Conservation (phyloP, 306 rosid species). For the Casuarina equisetifolia region DNA sequence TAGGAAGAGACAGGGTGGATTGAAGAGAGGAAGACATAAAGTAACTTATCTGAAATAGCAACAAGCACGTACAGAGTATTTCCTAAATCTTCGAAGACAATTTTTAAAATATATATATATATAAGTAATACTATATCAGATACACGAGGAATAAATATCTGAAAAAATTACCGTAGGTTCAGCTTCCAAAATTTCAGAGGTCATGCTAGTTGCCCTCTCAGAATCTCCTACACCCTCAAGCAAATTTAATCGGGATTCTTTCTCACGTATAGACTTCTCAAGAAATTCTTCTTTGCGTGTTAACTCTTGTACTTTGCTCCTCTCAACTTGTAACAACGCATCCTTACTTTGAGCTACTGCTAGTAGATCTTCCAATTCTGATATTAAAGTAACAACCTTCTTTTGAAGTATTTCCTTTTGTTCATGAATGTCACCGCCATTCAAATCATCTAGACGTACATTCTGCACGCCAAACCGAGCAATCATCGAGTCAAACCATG, state of each 20-base stretch:
- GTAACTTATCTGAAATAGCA: not conserved
- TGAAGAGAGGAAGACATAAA: not conserved
- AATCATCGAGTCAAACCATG: conserved; percentile 63
- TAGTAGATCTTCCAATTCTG: conserved; percentile 65
- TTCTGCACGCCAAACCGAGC: conserved; percentile 54
- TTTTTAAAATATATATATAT: too few species aligned
- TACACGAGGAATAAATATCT: conserved; percentile 15
- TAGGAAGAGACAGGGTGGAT: too few species aligned
- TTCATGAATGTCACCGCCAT: conserved; percentile 44
- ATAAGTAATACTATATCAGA: not conserved
- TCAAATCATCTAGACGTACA: conserved; percentile 49
- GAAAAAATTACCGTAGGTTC: conserved; percentile 71
- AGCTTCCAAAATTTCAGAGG: conserved; percentile 77
- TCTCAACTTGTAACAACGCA: conserved; percentile 67
- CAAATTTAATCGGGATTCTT: conserved; percentile 70
- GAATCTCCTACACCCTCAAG: conserved; percentile 72
- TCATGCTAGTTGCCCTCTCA: conserved; percentile 44
- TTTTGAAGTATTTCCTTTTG: conserved; percentile 67
- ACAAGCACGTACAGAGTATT: not conserved
- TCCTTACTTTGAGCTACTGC: conserved; percentile 64
- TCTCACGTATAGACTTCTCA: conserved; percentile 65
- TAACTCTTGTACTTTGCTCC: conserved; percentile 66
- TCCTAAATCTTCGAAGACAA: not conserved
- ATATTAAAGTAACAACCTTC: conserved; percentile 54
- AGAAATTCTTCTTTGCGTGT: conserved; percentile 59